phyloP scores from a whole-genome alignment of 148 eudicot species.

The Hydrangea macrophylla region DNA sequence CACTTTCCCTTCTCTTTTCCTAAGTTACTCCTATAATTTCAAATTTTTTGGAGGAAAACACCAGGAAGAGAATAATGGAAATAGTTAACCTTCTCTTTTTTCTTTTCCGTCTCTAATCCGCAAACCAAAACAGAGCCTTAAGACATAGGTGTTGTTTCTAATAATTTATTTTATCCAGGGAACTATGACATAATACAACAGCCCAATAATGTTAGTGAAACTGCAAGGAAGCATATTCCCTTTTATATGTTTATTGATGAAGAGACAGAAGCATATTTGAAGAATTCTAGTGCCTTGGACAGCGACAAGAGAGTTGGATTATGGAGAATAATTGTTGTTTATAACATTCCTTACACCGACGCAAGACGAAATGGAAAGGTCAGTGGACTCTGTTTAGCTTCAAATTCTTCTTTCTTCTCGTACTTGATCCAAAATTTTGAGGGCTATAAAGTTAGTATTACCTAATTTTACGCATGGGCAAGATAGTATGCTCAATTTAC shows the following conservation, averaged over 20 bases:
- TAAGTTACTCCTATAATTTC: no score
- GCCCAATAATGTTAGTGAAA: conserved; percentile 64
- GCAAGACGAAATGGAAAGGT: conserved; percentile 94
- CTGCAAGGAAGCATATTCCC: conserved; percentile 54
- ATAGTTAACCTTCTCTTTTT: no score
- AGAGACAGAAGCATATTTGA: conserved; percentile 75
- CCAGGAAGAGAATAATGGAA: no score
- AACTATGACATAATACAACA: conserved; percentile 84
- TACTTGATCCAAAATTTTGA: conserved; percentile 2
- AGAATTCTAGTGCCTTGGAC: conserved; percentile 57
- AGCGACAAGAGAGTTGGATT: conserved; percentile 61
- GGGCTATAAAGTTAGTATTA: background rate
- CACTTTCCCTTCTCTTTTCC: no score
- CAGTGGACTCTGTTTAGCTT: conserved; percentile 20
- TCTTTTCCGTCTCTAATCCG: no score
- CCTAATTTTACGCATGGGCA: no score
- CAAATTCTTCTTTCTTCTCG: background rate
- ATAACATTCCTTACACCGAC: conserved; percentile 69
- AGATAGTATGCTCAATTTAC: no score
- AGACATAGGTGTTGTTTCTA: no score
- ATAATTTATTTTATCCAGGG: conserved; percentile 42
- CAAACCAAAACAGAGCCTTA: no score
- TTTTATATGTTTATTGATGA: conserved; percentile 90
- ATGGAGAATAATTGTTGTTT: conserved; percentile 84
- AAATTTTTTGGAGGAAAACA: no score